phyloP scores from a whole-genome alignment of 345 rosid species.

The Corchorus olitorius region DNA sequence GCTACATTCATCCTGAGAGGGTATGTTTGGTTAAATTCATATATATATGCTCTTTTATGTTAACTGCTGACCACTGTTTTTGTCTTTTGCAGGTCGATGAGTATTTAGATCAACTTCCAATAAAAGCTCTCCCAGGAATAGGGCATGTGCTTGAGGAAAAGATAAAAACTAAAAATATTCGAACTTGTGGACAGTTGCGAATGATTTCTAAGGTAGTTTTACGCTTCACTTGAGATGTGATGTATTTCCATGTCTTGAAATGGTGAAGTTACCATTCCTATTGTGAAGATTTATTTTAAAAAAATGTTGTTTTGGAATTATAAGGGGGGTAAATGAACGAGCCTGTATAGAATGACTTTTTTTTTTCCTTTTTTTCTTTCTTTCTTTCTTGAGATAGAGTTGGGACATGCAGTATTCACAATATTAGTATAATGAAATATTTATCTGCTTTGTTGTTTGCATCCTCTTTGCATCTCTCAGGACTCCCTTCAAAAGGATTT shows the following conservation, averaged over 20 bases:
- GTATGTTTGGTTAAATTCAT: slow-evolving; percentile 32
- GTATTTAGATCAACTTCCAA: slow-evolving; percentile 66
- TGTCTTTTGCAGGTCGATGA: slow-evolving; percentile 61
- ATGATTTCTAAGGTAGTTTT: slow-evolving; percentile 66
- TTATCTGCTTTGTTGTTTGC: slow-evolving; percentile 12
- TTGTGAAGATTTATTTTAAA: neutral
- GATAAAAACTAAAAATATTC: slow-evolving; percentile 63
- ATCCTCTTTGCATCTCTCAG: slow-evolving; percentile 41
- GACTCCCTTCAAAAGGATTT: slow-evolving; percentile 80
- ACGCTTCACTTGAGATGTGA: slow-evolving; percentile 7
- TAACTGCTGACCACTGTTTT: slow-evolving; percentile 15
- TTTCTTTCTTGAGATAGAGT: neutral
- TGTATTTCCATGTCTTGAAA: slow-evolving; percentile 10
- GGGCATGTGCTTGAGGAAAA: slow-evolving; percentile 81
- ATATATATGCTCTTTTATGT: neutral
- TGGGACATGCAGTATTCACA: slow-evolving; percentile 15
- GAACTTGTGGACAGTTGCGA: slow-evolving; percentile 77
- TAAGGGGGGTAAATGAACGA: slow-evolving; percentile 1
- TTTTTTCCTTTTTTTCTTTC: neutral
- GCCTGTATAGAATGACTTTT: neutral
- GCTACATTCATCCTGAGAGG: slow-evolving; percentile 59
- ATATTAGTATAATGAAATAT: neutral
- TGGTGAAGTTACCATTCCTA: slow-evolving; percentile 13
- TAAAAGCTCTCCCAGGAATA: slow-evolving; percentile 84
- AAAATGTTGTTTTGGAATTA: slow-evolving; percentile 6